Evolutionary conservation across 257 asterid genomes (phyloP).

Genomic region (Rhazya stricta): DNA sequence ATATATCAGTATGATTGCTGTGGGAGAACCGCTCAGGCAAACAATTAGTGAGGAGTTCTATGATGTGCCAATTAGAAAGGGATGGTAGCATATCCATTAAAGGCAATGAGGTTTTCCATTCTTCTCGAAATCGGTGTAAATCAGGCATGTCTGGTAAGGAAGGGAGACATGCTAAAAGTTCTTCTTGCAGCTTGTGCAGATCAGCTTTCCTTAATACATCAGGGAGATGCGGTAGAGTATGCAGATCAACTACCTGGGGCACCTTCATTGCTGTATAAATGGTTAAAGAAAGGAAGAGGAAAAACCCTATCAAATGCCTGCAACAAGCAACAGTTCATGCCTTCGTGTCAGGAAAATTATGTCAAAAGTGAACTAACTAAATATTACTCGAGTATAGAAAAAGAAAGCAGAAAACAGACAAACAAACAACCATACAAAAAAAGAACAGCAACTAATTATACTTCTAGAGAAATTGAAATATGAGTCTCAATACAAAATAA

Average conservation of each 20-base stretch:
- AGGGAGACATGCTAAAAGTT: constrained; percentile 66
- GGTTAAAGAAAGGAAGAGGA: constrained; percentile 82
- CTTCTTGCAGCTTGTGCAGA: constrained; percentile 59
- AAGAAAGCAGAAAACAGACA: neutral
- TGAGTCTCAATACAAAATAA: neutral
- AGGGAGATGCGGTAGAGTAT: constrained; percentile 51
- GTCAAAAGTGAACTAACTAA: neutral
- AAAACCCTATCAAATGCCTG: constrained; percentile 99
- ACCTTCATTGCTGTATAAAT: constrained; percentile 80
- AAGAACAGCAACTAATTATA: neutral
- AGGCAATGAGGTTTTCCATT: constrained; percentile 42
- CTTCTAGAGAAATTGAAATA: neutral
- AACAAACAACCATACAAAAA: neutral
- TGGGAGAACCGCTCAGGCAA: constrained; percentile 63
- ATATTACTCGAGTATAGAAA: neutral
- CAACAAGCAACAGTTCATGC: constrained; percentile 21
- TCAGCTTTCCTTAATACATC: constrained; percentile 68
- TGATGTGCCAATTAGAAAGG: constrained; percentile 66
- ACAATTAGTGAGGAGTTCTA: constrained; percentile 69
- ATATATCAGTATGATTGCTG: constrained; percentile 57
- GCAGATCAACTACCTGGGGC: constrained; percentile 69
- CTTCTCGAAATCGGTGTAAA: constrained; percentile 56
- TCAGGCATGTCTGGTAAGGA: constrained; percentile 76
- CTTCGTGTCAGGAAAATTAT: neutral
- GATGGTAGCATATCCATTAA: constrained; percentile 52